These are phyloP conservation scores for Malassezia caprae DNA, from an alignment of 1,284 basidiomycete genomes.

Conservation along the genomic window DNA sequence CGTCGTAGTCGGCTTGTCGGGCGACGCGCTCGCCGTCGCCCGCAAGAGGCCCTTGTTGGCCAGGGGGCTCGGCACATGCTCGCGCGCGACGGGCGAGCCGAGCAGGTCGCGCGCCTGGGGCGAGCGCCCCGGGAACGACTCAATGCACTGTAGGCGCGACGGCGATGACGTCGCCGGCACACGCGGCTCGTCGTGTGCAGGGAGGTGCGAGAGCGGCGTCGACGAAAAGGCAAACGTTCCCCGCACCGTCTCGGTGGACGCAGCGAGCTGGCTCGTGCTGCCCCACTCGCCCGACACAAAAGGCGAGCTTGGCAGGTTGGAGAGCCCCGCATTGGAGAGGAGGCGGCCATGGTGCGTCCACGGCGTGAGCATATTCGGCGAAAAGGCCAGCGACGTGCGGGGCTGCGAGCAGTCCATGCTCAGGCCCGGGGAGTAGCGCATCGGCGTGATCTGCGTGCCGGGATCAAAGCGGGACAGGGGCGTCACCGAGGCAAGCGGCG, in stretches of 20 bases:
- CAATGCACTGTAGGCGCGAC: constrained; percentile 12
- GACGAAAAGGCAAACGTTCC: constrained; percentile 2
- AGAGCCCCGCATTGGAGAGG: constrained; percentile 10
- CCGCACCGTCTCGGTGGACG: neutral
- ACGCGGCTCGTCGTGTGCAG: neutral
- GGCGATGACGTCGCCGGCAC: constrained; percentile 3
- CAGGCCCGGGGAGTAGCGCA: constrained; percentile 14
- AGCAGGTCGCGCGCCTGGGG: constrained; percentile 2
- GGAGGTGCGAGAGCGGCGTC: constrained; percentile 12
- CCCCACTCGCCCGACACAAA: constrained; percentile 4
- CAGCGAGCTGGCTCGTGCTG: neutral
- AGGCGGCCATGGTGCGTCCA: constrained; percentile 16
- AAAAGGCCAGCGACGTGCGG: constrained; percentile 6
- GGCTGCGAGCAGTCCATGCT: neutral
- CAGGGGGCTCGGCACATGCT: constrained; percentile 1
- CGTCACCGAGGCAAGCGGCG: constrained; percentile 1
- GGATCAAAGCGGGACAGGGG: constrained; percentile 14
- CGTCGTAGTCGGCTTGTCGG: neutral
- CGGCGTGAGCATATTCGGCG: constrained; percentile 15
- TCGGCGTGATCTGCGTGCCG: constrained; percentile 15
- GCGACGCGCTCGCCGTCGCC: neutral
- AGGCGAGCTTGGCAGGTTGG: constrained; percentile 13
- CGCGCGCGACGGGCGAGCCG: constrained; percentile 6
- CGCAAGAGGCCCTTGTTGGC: neutral
- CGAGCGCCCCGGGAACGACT: constrained; percentile 18